Percentiles rank a stretch among this genome's conserved stretches.
These are phyloP conservation scores for Gigaspora rosea DNA, from an alignment of 192 early-diverging fungal species.

Conservation along the genomic window DNA sequence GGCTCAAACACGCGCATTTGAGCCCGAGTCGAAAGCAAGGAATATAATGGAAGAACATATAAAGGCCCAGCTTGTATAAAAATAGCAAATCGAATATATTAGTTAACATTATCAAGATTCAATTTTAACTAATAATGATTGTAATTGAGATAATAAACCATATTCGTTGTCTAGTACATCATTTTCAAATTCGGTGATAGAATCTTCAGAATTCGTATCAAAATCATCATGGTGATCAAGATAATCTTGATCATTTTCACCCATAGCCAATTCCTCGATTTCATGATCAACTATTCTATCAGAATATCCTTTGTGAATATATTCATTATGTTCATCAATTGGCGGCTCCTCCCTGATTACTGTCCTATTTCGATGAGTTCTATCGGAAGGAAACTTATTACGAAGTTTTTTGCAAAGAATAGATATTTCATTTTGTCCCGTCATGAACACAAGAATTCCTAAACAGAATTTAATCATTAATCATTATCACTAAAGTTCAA, in stretches of 20 bases:
- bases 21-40: conserved; percentile 84
- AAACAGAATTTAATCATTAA: neutral
- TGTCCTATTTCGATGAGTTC: conserved; percentile 29
- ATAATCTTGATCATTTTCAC: conserved; percentile 66
- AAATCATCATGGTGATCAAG: conserved; percentile 45
- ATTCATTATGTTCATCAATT: conserved; percentile 21
- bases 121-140: neutral
- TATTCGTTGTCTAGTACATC: conserved; percentile 41
- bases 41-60: conserved; percentile 96
- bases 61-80: conserved; percentile 59
- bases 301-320: neutral
- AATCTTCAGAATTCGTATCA: conserved; percentile 48
- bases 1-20: conserved; percentile 91
- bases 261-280: conserved; percentile 61
- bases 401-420: conserved; percentile 75
- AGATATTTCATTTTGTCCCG: conserved; percentile 93
- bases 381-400: conserved; percentile 56
- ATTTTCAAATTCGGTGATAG: conserved; percentile 38
- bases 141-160: neutral
- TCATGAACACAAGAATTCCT: conserved; percentile 90
- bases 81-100: neutral
- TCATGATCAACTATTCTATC: conserved; percentile 50
- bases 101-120: neutral
- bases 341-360: conserved; percentile 17
- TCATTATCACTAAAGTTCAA: neutral